Evolutionary conservation across 2,329 filamentous ascomycete genomes (phyloP), one percentile per base, ranked within the genome.

Genomic region (Penicillium glabrum): DNA sequence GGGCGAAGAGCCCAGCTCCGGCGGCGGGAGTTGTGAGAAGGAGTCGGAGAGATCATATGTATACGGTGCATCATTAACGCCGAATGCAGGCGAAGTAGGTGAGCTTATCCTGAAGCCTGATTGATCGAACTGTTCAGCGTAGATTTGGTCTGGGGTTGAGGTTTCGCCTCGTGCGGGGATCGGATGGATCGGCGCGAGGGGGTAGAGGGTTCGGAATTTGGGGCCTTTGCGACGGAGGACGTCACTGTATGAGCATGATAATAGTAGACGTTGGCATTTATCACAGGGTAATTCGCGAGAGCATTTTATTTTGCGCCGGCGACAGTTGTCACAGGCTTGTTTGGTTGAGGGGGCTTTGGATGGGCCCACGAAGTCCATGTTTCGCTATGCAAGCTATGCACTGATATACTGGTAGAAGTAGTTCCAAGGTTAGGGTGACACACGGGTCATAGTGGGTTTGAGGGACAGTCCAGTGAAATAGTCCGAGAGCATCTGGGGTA

Each of bases 271-370:
- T 39, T 71, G 66, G 45, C 74, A 76, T 59, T 74, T 77, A 49
- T 78, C 74, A 61, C 76, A 78, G 2, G 75, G 76, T 14, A 65
- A 66, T 61, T 69, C 74, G 65, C 69, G 72, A 46, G 69, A 70
- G 55, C 76, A 78, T 67, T 75, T 78, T 54, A 78, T 75, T 56
- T 78, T 78, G 46, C 75, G 72, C 16, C 70, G 67, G 29, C 75
- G 70, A 64, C 76, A 78, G 53, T 75, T 75, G 53, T 76, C 73
- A 56, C 74, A 76, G 46, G 74, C 72, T 60, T 76, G 73, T 56
- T 74, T 75, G 24, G 57, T 55, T 24, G 65, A 49, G 45, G 67
- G 66, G 39, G 19, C 39, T 41, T 65, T 61, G 52, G 63, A 55
- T 62, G 56, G 56, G 37, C 52, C 46, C 54, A 53, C 52, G 46